Conservation (phyloP, 2,329 filamentous ascomycete genomes). For the Aureobasidium uvarum region DNA sequence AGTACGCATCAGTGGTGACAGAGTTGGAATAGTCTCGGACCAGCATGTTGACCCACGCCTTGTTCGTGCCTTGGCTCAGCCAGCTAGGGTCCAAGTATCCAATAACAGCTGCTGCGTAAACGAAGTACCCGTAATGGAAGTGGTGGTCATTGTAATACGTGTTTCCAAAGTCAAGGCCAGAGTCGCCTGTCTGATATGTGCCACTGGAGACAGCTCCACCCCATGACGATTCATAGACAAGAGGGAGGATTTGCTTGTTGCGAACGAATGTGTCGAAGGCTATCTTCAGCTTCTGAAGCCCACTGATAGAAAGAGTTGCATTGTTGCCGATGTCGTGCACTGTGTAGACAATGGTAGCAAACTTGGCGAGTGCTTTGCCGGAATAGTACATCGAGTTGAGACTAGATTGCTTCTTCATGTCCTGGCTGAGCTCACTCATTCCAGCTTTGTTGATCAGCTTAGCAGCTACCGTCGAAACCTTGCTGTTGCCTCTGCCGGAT, state of each 20-base stretch:
- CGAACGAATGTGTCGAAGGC: constrained; percentile 50
- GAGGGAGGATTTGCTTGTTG: constrained; percentile 48
- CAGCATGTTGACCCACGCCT: constrained; percentile 76
- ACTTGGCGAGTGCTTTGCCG: constrained; percentile 58
- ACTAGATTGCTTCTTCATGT: constrained; percentile 70
- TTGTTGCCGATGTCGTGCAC: constrained; percentile 55
- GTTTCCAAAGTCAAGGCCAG: constrained; percentile 83
- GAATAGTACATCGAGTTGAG: constrained; percentile 89
- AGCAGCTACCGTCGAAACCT: constrained; percentile 47
- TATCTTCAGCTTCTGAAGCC: constrained; percentile 51
- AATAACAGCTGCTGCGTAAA: constrained; percentile 81
- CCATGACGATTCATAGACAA: constrained; percentile 63
- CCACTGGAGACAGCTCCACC: constrained; percentile 76
- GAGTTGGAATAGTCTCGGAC: constrained; percentile 84
- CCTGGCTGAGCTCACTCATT: constrained; percentile 68
- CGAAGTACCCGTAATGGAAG: constrained; percentile 76
- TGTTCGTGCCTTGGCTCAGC: constrained; percentile 62
- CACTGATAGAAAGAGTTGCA: constrained; percentile 53
- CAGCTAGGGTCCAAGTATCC: constrained; percentile 73
- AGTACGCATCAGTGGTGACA: constrained; percentile 65
- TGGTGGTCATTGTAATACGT: constrained; percentile 72
- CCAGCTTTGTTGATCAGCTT: constrained; percentile 57
- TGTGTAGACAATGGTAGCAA: constrained; percentile 47
- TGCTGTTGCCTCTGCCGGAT: constrained; percentile 39
- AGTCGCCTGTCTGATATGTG: constrained; percentile 72